Evolutionary conservation across 2,329 filamentous ascomycete genomes (phyloP).

Genomic region (Penicillium sp.): DNA sequence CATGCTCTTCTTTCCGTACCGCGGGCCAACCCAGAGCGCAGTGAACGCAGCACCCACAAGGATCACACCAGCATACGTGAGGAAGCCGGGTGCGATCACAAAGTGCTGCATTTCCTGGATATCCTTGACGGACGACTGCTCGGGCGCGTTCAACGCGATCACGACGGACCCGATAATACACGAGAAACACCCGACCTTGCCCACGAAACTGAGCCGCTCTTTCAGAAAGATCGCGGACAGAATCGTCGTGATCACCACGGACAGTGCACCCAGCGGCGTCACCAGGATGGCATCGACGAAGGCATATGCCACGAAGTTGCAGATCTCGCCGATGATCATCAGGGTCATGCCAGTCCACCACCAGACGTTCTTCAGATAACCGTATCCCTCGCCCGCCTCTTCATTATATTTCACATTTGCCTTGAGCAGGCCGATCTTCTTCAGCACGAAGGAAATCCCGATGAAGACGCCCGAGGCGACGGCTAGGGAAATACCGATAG

Average conservation of each 20-base stretch:
- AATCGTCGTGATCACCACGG: constrained; percentile 87
- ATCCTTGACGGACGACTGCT: constrained; percentile 75
- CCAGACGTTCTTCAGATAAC: constrained; percentile 89
- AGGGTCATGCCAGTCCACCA: constrained; percentile 97
- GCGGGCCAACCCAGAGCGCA: constrained; percentile 76
- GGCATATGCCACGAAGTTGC: constrained; percentile 95
- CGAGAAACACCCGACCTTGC: constrained; percentile 92
- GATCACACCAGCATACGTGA: constrained; percentile 79
- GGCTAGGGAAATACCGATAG: constrained; percentile 80
- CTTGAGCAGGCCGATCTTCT: constrained; percentile 85
- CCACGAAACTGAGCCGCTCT: constrained; percentile 89
- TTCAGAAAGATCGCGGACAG: constrained; percentile 94
- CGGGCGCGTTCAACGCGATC: constrained; percentile 90
- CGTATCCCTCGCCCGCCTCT: constrained; percentile 92
- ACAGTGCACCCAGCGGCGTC: constrained; percentile 84
- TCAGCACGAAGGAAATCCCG: constrained; percentile 89
- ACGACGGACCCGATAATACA: constrained; percentile 91
- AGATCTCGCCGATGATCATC: constrained; percentile 95
- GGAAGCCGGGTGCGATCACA: constrained; percentile 81
- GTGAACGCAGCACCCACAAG: constrained; percentile 69
- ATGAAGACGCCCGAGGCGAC: constrained; percentile 89
- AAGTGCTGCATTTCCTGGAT: constrained; percentile 92
- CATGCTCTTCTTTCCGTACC: constrained; percentile 96
- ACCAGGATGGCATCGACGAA: constrained; percentile 96
- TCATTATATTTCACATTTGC: constrained; percentile 97